Base-by-base conservation (phyloP, 805 yeast species). In the Candida ficus region DNA sequence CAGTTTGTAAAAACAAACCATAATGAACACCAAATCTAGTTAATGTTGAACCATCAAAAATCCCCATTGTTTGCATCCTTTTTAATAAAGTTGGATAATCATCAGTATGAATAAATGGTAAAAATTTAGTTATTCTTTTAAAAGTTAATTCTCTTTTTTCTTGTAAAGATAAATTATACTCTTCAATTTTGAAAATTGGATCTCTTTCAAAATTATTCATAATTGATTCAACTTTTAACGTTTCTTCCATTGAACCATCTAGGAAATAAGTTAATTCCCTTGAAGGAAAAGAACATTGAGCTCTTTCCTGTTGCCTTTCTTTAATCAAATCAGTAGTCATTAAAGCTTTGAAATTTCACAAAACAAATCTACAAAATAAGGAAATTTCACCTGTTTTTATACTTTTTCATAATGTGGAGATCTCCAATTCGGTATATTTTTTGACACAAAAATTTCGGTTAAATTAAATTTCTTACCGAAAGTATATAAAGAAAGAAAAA, bases 1-100 rank as follows among this genome's bases (percentile, higher is more conserved):
- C 68, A 43, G 95, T 84, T 43, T 77, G 75, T 32, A 86, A 68
- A 58, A 90, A 90, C 41, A 90, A 71, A 4, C 96, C 96, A 45
- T 80, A 70, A 66, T 90, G 95, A 37, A 90, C 89, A 37, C 95
- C 95, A 36, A 84, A 64, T 49, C 98, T 75, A 23, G 96, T 88
- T 41, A 78, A 75, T 33, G 84, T 67, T 49, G 80, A 81, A 22
- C 95, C 95, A 60, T 91, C 96, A 49, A 78, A 71, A 28, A 80
- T 68, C 7, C 78, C 76, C 35, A 81, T 61, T 38, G 80, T 46
- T 25, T 76, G 68, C 42, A 82, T 61, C 50, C 89, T 64, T 48
- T 73, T 71, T 56, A 73, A 71, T 58, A 80, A 80, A 14, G 58
- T 52, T 5, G 53, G 48, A 22, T 62, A 45, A 41, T 58, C 66